These are phyloP conservation scores for Talaromyces sp. DNA, from an alignment of 2,329 filamentous ascomycete species.

Conservation along the genomic window DNA sequence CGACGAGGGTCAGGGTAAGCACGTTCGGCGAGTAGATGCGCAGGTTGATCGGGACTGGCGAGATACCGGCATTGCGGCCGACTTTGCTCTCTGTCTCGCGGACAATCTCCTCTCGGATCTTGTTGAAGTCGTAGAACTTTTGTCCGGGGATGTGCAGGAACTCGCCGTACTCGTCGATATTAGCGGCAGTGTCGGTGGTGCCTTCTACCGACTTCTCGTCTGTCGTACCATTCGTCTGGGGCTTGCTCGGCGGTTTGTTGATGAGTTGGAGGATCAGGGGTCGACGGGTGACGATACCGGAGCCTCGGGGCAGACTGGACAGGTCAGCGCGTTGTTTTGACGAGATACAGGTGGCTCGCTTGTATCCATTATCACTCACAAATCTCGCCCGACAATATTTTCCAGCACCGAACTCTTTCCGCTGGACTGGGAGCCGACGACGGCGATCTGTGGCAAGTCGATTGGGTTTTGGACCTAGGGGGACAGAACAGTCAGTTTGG, in stretches of 20 bases:
- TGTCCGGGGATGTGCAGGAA: slow-evolving; percentile 96
- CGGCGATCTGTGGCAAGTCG: slow-evolving; percentile 95
- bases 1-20: slow-evolving; percentile 90
- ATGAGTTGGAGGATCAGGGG: slow-evolving; percentile 97
- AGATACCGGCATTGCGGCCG: slow-evolving; percentile 93
- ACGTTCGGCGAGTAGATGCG: slow-evolving; percentile 98
- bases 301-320: slow-evolving; percentile 84
- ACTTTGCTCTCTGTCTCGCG: slow-evolving; percentile 96
- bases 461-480: slow-evolving; percentile 91
- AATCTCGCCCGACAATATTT: slow-evolving; percentile 97
- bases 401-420: slow-evolving; percentile 99
- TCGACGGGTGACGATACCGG: slow-evolving; percentile 93
- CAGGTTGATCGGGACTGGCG: slow-evolving; percentile 92
- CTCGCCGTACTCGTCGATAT: slow-evolving; percentile 95
- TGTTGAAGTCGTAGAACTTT: slow-evolving; percentile 97
- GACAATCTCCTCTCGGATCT: slow-evolving; percentile 96
- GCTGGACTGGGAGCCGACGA: slow-evolving; percentile 97
- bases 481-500: slow-evolving; percentile 23
- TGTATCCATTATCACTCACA: slow-evolving; percentile 58
- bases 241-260: slow-evolving; percentile 68
- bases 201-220: slow-evolving; percentile 56
- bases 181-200: slow-evolving; percentile 78
- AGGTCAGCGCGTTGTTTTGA: slow-evolving; percentile 15
- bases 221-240: slow-evolving; percentile 66
- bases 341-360: not conserved